Percentiles rank a stretch among this genome's conserved stretches.
Conservation (phyloP, 2,329 filamentous ascomycete genomes). For the Cytospora schulzeri region DNA sequence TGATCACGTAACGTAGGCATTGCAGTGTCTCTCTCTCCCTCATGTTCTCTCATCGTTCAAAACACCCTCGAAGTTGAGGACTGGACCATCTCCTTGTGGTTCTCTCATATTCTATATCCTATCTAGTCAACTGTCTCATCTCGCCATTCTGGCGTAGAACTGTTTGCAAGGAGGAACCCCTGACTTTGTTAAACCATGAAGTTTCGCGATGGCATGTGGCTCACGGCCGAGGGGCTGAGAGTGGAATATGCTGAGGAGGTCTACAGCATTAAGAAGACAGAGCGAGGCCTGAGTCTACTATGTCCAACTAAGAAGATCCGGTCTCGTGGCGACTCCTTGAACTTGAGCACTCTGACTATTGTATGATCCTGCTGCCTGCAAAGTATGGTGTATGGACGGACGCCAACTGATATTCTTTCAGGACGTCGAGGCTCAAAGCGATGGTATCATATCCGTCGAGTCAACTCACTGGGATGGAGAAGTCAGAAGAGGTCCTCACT, state of each 20-base stretch:
- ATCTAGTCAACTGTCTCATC: background rate
- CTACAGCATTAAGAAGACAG: conserved; percentile 51
- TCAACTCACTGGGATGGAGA: conserved; percentile 60
- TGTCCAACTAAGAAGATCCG: conserved; percentile 60
- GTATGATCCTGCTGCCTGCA: conserved; percentile 34
- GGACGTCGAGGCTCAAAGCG: conserved; percentile 59
- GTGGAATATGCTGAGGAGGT: conserved; percentile 69
- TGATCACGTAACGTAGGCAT: conserved; percentile 23
- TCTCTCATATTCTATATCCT: background rate
- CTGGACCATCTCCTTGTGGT: background rate
- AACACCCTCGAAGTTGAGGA: background rate
- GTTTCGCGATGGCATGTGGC: conserved; percentile 69
- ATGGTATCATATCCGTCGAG: conserved; percentile 62
- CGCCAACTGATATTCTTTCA: conserved; percentile 30
- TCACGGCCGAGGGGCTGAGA: conserved; percentile 60
- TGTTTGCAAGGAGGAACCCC: too few relatives aligned
- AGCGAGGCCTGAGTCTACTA: conserved; percentile 54
- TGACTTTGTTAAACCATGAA: conserved; percentile 47
- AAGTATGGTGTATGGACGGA: too few relatives aligned
- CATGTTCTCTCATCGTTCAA: background rate
- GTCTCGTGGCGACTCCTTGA: conserved; percentile 57
- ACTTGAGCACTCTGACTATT: conserved; percentile 56
- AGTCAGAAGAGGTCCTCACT: conserved; percentile 54
- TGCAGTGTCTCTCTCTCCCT: background rate
- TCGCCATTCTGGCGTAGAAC: too few relatives aligned